Base-by-base conservation (phyloP, 2,329 filamentous ascomycete species). In the Tolypocladium guangdongense region DNA sequence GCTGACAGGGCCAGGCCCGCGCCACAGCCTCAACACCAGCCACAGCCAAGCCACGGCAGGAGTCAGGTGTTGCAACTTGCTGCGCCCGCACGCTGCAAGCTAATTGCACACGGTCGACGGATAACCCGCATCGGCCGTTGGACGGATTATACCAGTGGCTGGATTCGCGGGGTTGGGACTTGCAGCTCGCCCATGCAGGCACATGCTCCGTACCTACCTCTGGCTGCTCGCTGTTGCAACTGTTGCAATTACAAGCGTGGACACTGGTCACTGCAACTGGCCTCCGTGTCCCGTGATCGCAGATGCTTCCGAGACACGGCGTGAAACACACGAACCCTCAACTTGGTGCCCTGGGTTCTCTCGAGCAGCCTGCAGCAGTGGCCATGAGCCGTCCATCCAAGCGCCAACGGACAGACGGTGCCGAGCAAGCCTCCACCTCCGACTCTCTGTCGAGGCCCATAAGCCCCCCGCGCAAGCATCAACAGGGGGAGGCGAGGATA, bases 391-490 rank as follows among this genome's bases (percentile, higher is more conserved):
- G 52, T 1, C 54, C 62, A n/a, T 49, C 49, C 22, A 73, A 73
- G 55, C 65, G 71, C 14, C 62, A 60, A 37, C 59, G 64, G 61
- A 59, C 12, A 22, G 38, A 20, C 7, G 55, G 52, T 16, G 33
- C 43, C 1, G 52, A 57, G 11, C 27, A 35, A 30, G 35, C 14
- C 24, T 27, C 22, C 22, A 50, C n/a, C 14, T 62, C 59, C 2
- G 53, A 56, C 16, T 71, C 71, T 18, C 59, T 73, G 0, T 62
- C 62, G 20, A 60, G 66, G 7, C 68, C 74, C 8, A 73, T 80
- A 50, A 80, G 76, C 50, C 78, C 78, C 32, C 75, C 76, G 1
- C 62, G 47, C 43, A 74, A 68, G 57, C 70, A 59, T 54, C 62
- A 56, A 22, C 59, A 60, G 8, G 54, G 52, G 1, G 22, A 49